Evolutionary conservation across 257 asterid genomes (phyloP).

Genomic region (Oldenlandia corymbosa): DNA sequence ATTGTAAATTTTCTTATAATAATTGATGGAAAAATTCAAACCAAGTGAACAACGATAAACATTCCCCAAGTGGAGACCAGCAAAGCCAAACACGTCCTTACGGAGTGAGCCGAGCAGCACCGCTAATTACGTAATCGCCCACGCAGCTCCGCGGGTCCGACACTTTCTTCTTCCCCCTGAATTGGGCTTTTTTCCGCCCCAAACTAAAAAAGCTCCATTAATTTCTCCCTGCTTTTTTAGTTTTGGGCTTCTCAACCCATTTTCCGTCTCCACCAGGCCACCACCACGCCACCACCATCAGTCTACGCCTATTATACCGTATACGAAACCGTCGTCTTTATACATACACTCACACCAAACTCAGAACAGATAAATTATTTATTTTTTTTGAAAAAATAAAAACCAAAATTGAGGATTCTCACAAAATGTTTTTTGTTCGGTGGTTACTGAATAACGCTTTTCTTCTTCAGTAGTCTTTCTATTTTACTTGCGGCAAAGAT

Average conservation of each 20-base stretch:
- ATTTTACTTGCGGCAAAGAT: slow-evolving; percentile 5
- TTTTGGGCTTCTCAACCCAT: no score
- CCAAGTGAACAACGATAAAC: no score
- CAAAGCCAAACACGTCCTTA: slow-evolving; percentile 5
- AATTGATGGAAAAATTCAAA: no score
- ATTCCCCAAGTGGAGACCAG: no score
- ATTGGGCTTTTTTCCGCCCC: not conserved
- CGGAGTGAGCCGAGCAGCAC: not conserved
- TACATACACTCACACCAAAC: not conserved
- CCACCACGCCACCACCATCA: no score
- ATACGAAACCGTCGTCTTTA: slow-evolving; percentile 14
- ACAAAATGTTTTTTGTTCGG: no score
- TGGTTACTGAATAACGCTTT: no score
- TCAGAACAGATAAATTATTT: not conserved
- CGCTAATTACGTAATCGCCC: not conserved
- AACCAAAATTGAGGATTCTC: not conserved
- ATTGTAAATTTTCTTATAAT: no score
- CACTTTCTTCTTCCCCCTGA: not conserved
- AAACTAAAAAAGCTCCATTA: no score
- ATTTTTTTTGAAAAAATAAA: not conserved
- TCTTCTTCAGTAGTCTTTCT: slow-evolving; percentile 12
- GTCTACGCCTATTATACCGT: no score
- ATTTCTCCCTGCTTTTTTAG: no score
- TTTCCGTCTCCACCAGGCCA: no score
- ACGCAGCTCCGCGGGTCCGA: not conserved